These are phyloP conservation scores for Simplicillium sp. DNA, from an alignment of 2,329 filamentous ascomycete species.

Conservation along the genomic window DNA sequence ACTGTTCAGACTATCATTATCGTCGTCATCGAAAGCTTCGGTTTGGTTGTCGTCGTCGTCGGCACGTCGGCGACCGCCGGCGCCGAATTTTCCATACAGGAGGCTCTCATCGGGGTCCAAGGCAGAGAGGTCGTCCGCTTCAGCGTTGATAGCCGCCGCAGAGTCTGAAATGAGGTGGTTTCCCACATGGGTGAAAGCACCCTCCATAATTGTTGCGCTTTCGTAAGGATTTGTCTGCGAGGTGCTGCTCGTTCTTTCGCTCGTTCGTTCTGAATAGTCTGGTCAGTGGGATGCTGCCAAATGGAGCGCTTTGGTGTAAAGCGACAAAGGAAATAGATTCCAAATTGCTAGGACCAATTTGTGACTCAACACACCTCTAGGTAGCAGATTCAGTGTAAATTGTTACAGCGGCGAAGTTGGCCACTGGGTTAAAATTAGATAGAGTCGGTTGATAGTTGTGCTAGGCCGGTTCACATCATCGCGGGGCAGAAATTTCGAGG, in stretches of 20 bases:
- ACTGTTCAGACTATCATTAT: slow-evolving; percentile 67
- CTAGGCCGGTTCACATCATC: slow-evolving; percentile 9
- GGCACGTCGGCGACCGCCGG: slow-evolving; percentile 56
- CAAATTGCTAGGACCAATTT: too few species aligned
- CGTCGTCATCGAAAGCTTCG: slow-evolving; percentile 75
- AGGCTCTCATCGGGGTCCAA: slow-evolving; percentile 73
- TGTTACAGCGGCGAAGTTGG: not conserved
- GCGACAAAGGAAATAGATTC: too few species aligned
- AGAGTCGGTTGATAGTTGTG: slow-evolving; percentile 4
- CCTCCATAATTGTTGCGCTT: slow-evolving; percentile 54
- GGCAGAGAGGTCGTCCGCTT: slow-evolving; percentile 62
- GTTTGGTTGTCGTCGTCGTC: slow-evolving; percentile 88
- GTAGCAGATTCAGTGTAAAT: not conserved
- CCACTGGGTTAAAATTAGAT: slow-evolving; percentile 1
- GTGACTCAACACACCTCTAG: too few species aligned
- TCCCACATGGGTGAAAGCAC: slow-evolving; percentile 78
- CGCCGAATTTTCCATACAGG: slow-evolving; percentile 60
- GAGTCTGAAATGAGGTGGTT: slow-evolving; percentile 82
- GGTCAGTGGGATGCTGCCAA: not conserved
- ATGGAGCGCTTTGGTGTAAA: too few species aligned
- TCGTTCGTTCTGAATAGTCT: not conserved
- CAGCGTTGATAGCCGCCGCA: slow-evolving; percentile 78
- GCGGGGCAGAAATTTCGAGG: slow-evolving; percentile 3
- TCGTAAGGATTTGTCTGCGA: not conserved
- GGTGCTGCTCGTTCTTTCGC: not conserved